Evolutionary conservation across 1,284 basidiomycete genomes (phyloP).

Genomic region (Chondrostereum purpureum): DNA sequence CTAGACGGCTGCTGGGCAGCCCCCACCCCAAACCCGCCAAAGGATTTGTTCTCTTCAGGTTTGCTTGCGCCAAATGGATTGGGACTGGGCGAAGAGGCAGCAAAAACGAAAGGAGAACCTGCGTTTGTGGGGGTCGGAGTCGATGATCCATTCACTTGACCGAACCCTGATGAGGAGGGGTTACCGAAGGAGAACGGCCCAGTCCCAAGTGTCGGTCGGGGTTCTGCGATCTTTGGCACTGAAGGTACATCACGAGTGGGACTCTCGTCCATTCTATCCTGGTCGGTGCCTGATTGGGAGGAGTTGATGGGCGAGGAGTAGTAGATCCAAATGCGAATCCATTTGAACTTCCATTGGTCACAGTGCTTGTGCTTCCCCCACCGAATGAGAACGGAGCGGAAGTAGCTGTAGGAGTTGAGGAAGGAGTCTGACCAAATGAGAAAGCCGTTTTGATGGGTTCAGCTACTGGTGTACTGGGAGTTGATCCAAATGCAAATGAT

Average conservation of each 20-base stretch:
- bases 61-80: neutral
- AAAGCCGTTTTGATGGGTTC: constrained; percentile 4
- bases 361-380: neutral
- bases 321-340: constrained; percentile 6
- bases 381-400: constrained; percentile 17
- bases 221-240: constrained; percentile 6
- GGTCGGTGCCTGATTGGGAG: constrained; percentile 6
- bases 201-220: constrained; percentile 1
- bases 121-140: neutral
- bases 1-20: neutral
- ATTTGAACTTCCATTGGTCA: constrained; percentile 7
- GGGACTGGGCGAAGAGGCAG: neutral
- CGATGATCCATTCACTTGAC: neutral
- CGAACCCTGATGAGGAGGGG: neutral
- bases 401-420: constrained; percentile 9
- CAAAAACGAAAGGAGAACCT: constrained; percentile 1
- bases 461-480: constrained; percentile 5
- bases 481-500: too few relatives aligned
- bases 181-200: neutral
- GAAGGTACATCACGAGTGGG: constrained; percentile 5
- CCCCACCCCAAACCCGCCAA: neutral
- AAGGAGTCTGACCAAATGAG: constrained; percentile 8
- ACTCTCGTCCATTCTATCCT: constrained; percentile 9
- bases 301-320: constrained; percentile 14
- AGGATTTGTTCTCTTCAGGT: constrained; percentile 5